Conservation (phyloP, 306 rosid species). For the Gastrolobium bilobum region DNA sequence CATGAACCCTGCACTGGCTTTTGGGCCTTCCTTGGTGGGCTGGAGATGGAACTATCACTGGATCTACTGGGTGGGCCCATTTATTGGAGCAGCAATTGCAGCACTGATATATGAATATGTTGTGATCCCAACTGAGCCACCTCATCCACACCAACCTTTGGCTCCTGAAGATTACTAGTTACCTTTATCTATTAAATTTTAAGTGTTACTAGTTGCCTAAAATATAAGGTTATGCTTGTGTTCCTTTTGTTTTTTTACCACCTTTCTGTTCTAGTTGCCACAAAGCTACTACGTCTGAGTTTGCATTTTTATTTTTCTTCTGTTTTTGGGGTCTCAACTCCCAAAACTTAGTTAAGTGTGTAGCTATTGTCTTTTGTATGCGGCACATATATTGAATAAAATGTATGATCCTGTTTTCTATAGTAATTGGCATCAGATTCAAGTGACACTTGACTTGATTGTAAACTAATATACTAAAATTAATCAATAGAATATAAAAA, state of each 20-base stretch:
- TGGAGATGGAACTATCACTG: constrained; percentile 94
- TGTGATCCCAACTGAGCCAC: constrained; percentile 79
- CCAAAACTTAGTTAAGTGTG: constrained; percentile 32
- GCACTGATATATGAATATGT: constrained; percentile 78
- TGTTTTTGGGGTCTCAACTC: constrained; percentile 25
- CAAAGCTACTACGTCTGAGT: neutral
- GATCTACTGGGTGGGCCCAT: constrained; percentile 96
- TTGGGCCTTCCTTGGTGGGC: constrained; percentile 92
- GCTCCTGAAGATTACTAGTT: constrained; percentile 93
- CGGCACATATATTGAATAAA: constrained; percentile 57
- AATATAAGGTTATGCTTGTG: constrained; percentile 22
- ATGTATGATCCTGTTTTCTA: constrained; percentile 46
- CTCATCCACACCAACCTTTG: constrained; percentile 83
- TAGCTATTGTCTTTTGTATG: constrained; percentile 36
- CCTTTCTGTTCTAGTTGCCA: neutral
- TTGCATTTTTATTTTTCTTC: constrained; percentile 27
- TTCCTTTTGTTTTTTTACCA: constrained; percentile 1
- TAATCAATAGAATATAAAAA: neutral
- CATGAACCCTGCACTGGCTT: constrained; percentile 96
- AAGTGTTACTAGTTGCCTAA: no score
- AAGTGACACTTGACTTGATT: neutral
- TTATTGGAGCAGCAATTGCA: constrained; percentile 87
- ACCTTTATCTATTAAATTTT: no score
- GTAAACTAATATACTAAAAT: neutral
- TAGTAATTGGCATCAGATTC: neutral